A percentile compares a stretch with the other conserved stretches of the same genome.
phyloP scores from a whole-genome alignment of 805 yeast genomes.

The Torulaspora microellipsoides region DNA sequence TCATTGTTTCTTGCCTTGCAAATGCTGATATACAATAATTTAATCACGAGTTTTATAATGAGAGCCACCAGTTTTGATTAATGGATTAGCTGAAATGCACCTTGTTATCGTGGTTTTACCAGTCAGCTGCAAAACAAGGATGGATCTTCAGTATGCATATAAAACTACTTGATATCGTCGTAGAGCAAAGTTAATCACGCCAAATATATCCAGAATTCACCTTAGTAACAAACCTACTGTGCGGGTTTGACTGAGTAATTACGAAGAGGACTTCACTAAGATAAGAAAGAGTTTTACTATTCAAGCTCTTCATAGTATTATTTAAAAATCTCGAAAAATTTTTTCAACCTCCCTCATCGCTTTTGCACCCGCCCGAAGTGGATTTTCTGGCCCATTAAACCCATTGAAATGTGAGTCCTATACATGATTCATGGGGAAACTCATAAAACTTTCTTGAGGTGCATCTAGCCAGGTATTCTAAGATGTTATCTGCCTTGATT shows the following conservation, averaged over 20 bases:
- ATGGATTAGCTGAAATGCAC: neutral
- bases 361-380: neutral
- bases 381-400: no score
- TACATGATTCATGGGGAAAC: no score
- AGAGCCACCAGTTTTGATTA: neutral
- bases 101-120: conserved; percentile 23
- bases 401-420: no score
- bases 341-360: conserved; percentile 10
- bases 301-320: neutral
- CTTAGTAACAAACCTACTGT: no score
- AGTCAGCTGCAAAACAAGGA: conserved; percentile 23
- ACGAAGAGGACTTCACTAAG: no score
- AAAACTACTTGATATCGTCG: conserved; percentile 3
- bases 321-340: conserved; percentile 1
- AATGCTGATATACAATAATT: neutral
- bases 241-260: no score
- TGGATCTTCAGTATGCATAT: conserved; percentile 21
- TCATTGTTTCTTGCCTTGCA: conserved; percentile 20
- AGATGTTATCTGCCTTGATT: no score
- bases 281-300: neutral
- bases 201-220: no score
- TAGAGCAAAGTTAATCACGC: no score
- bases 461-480: no score
- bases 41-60: neutral
- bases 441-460: no score